Base-by-base conservation (phyloP, 768 basidiomycete genomes). In the Amanita pseudoporphyria region DNA sequence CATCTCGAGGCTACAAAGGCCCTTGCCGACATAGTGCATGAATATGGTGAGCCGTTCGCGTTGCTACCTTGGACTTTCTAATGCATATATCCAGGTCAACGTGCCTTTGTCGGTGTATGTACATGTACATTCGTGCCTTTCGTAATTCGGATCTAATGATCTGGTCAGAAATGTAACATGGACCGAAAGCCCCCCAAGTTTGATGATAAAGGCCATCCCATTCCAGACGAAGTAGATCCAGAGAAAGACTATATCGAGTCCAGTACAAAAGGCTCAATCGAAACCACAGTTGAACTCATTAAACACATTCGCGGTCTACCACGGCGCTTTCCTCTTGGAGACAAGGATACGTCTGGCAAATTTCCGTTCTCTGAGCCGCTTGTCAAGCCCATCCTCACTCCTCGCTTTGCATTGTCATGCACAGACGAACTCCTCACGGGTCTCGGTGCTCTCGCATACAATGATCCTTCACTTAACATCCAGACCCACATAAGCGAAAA, bases 401-500 rank as follows among this genome's bases (percentile, higher is more conserved):
- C 95, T 12, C 87, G 95, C n/a, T 98, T 97, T 63, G 95, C 95
- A 19, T 85, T 97, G 52, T 82, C 88, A 9, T 95, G 92, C 65
- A 81, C 92, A 0, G 63, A 72, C 10, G 67, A 76, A n/a, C 78
- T 94, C 26, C 73, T 97, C 44, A 41, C 59, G 1, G 64, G 67
- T 3, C 71, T 98, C 5, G 81, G 86, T 7, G 56, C 67, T 4
- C 65, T 95, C 35, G 85, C 85, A 0, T 60, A 67, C 18, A 60
- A 70, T 3, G 77, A 87, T 57, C 74, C 80, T 3, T 54, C 65
- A 1, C 71, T 98, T 30, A 75, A 76, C 46, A 86, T 96, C 45
- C 95, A 98, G 66, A 97, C 95, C 2, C 95, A 97, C 63, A 81
- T 97, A 38, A 80, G 85, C 12, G 95, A 98, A 68, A 95, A 92